Conservation (phyloP, 2,329 filamentous ascomycete genomes). For the Phaeosphaeriaceae sp. region DNA sequence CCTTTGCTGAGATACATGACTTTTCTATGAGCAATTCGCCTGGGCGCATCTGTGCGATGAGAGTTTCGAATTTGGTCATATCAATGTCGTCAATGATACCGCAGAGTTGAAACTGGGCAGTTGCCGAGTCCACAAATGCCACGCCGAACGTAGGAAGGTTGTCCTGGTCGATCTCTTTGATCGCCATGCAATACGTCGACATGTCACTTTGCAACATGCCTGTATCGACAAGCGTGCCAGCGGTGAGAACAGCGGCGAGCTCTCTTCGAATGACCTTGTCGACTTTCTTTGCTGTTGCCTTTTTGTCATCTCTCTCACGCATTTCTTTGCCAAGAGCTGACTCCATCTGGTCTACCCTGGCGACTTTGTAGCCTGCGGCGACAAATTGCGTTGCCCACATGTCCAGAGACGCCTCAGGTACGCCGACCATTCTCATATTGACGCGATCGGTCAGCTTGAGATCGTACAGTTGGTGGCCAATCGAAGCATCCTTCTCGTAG, state of each 20-base stretch:
- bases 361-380: constrained; percentile 97
- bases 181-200: constrained; percentile 93
- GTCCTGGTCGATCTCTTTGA: constrained; percentile 75
- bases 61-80: constrained; percentile 95
- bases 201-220: constrained; percentile 98
- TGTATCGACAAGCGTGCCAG: constrained; percentile 91
- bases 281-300: constrained; percentile 60
- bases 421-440: constrained; percentile 99
- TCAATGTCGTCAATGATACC: constrained; percentile 92
- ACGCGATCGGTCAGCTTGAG: constrained; percentile 97
- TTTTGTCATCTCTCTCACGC: constrained; percentile 81
- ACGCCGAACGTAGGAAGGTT: constrained; percentile 86
- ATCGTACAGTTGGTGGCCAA: constrained; percentile 96
- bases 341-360: constrained; percentile 95
- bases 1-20: constrained; percentile 83
- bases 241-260: constrained; percentile 87
- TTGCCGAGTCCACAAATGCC: constrained; percentile 93
- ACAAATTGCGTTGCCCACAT: constrained; percentile 99
- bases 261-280: constrained; percentile 95
- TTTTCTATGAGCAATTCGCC: constrained; percentile 88
- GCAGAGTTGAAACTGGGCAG: constrained; percentile 92
- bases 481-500: constrained; percentile 96
- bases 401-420: constrained; percentile 93
- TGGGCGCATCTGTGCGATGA: constrained; percentile 89
- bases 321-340: constrained; percentile 96